These are phyloP conservation scores for Kickxella alabastrina DNA, from an alignment of 192 early-diverging fungal species.

Conservation along the genomic window DNA sequence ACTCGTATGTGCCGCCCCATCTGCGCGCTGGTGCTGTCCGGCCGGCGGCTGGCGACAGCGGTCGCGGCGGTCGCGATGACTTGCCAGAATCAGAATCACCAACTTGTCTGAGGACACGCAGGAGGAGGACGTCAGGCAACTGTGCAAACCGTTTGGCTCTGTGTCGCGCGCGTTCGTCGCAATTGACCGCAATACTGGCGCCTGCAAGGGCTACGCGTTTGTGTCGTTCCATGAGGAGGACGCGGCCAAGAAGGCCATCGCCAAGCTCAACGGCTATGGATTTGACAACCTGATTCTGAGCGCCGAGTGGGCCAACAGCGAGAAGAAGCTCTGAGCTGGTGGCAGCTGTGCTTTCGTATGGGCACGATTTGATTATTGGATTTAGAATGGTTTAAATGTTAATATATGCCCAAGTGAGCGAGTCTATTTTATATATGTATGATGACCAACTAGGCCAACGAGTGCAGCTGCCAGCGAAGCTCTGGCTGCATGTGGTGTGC, in stretches of 20 bases:
- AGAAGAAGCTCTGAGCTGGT: too few species aligned
- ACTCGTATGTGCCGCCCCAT: slow-evolving; percentile 85
- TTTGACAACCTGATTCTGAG: slow-evolving; percentile 94
- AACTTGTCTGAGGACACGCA: slow-evolving; percentile 94
- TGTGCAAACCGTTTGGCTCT: slow-evolving; percentile 82
- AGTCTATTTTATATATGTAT: too few species aligned
- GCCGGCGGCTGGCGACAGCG: slow-evolving; percentile 27
- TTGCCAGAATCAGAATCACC: slow-evolving; percentile 82
- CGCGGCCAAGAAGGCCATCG: slow-evolving; percentile 78
- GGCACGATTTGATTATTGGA: too few species aligned
- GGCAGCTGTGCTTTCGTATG: too few species aligned
- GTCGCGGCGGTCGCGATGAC: slow-evolving; percentile 56
- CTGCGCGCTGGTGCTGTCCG: slow-evolving; percentile 63
- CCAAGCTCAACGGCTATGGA: slow-evolving; percentile 88
- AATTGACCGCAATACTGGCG: slow-evolving; percentile 74
- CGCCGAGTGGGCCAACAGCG: slow-evolving; percentile 71
- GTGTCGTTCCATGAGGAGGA: slow-evolving; percentile 80
- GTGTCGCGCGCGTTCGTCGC: slow-evolving; percentile 83
- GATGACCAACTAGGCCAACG: too few species aligned
- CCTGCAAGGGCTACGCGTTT: slow-evolving; percentile 95
- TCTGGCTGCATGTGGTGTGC: too few species aligned
- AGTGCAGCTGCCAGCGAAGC: too few species aligned
- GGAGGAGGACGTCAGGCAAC: slow-evolving; percentile 84
- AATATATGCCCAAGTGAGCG: too few species aligned
- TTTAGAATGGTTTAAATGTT: too few species aligned